Evolutionary conservation across 2,329 filamentous ascomycete genomes (phyloP), one percentile per base, ranked within the genome.

Genomic region (Lasiodiplodia sp.): DNA sequence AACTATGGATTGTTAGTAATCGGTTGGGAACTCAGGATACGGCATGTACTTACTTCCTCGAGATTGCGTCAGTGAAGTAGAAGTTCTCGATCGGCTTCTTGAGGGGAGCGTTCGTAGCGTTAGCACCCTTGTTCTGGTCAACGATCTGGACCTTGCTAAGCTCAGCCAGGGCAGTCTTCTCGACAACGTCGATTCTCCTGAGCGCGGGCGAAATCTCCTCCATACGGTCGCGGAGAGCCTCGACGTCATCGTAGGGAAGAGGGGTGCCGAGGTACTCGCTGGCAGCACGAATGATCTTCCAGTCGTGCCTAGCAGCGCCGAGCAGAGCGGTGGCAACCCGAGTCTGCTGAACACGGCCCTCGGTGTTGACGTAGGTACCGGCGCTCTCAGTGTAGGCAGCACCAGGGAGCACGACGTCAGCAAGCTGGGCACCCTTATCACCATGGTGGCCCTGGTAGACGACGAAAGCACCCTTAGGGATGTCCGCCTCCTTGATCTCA

Each of bases 361-460:
- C 96, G 0, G 96, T 98, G 88, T 98, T 99, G 83, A 99, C 89
- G 78, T 97, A 99, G 55, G 96, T 99, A 70, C 90, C 94, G 28
- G 91, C 89, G 86, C 98, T 99, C 85, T 99, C 96, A 28, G 95
- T 98, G 84, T 97, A 99, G 14, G 96, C 94, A 63, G 94, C 94
- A 73, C 94, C 95, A 34, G 96, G 96, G 23, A 99, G 92, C 73
- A 99, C 88, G 69, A 99, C 89, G 76, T 99, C 95, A 60, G 96
- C 96, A 70, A 97, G 88, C 82, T 96, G 91, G 67, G 96, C 96
- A 72, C 95, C 96, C 66, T 88, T 88, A 83, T 99, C 96, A 82
- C 96, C 96, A 81, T 99, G 96, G 82, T 99, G 96, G 72, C 96
- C 96, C 83, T 99, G 96, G 86, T 99, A 99, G 76, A 99, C 88